Evolutionary conservation across 345 rosid genomes (phyloP).

Genomic region (Lenwebbia sp.): DNA sequence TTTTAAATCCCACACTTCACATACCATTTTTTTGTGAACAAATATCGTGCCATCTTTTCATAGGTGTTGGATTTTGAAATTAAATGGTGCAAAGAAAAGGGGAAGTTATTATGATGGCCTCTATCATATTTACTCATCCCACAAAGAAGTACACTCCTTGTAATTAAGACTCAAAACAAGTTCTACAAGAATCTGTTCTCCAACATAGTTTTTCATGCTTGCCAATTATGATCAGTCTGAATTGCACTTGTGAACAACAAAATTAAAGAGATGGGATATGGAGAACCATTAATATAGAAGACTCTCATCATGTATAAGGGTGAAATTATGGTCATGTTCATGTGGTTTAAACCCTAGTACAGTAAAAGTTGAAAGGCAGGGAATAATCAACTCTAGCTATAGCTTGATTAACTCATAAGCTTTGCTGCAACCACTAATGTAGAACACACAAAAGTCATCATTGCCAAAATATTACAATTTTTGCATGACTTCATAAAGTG

Average conservation of each 20-base stretch:
- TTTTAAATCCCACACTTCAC: not conserved
- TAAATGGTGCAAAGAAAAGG: not conserved
- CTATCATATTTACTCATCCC: not conserved
- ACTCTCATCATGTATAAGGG: not conserved
- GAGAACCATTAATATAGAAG: not conserved
- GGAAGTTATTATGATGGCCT: not conserved
- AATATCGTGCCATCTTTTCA: not conserved
- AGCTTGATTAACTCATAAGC: not conserved
- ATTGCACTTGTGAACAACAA: not conserved
- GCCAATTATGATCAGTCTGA: not conserved
- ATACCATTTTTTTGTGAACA: not conserved
- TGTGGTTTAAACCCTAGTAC: not conserved
- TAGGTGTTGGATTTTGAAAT: not conserved
- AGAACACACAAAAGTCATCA: not conserved
- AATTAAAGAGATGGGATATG: not conserved
- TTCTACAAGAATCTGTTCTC: not conserved
- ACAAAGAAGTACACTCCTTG: not conserved
- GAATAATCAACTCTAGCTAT: not conserved
- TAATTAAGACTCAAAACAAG: not conserved
- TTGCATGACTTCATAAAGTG: not conserved
- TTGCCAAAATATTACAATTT: not conserved
- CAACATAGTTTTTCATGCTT: not conserved
- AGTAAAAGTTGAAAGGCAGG: not conserved
- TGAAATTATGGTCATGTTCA: not conserved
- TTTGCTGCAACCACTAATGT: not conserved